Evolutionary conservation across 345 rosid species (phyloP), one percentile per base, ranked within the genome.

Genomic region (Viola odorata): DNA sequence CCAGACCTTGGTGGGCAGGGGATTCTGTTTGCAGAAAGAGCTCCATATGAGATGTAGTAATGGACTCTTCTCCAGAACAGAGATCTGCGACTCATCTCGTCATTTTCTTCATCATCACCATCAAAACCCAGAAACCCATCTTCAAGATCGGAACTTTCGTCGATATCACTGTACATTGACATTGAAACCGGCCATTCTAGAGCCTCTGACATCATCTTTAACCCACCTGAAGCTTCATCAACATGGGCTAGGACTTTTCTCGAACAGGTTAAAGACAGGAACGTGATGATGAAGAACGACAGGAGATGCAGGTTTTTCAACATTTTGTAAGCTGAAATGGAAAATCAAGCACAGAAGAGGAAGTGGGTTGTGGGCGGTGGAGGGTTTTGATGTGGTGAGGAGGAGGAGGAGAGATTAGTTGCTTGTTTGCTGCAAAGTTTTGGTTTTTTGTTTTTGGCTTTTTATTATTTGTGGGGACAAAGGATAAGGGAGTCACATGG

Each of bases 1-100:
- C 98, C 97, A 8, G 97, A 89, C 16, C 96, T 79, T 0, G 99
- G 87, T 6, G 99, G 99, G 63, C 99, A 94, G 1, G 95, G 97
- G 36, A 94, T 65, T 49, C 96, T 63, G 68, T 89, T 80, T 4
- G 97, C 99, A 16, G 97, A 68, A 12, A 94, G 73, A 55, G 97
- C 95, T 11, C 95, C 96, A 60, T 94, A 89, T 57, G 99, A 94
- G 8, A 92, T 92, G 81, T 85, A 92, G 65, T 83, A 89, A 32
- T 44, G 80, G 78, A 45, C 50, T 48, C 84, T 60, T 55, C 69
- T 62, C 96, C 97, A 89, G 63, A 82, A 87, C 74, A 92, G 58
- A 8, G 90, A 87, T 67, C 98, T 71, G 8, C 97, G 83, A 11
- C 45, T 74, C 11, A 13, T 85, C 7, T 57, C 76, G 0, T 65